These are phyloP conservation scores for Metschnikowia hibisci DNA, from an alignment of 805 yeast species.

Conservation along the genomic window DNA sequence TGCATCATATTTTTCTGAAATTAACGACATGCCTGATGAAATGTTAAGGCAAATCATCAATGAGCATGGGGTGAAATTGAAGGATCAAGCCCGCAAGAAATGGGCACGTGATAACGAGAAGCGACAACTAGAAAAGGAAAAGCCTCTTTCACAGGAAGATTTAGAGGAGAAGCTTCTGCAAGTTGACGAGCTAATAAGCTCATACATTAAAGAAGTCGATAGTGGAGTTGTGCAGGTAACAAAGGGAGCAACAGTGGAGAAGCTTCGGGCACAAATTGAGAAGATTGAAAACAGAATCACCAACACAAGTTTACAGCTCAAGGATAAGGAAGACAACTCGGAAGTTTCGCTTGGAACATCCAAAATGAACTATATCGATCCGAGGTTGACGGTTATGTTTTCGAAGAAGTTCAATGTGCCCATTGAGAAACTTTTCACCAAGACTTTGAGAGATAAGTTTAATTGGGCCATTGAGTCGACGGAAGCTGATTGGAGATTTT, in stretches of 20 bases:
- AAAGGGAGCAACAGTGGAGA: constrained; percentile 54
- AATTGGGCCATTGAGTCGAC: constrained; percentile 94
- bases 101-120: constrained; percentile 77
- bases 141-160: constrained; percentile 50
- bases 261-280: constrained; percentile 65
- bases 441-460: constrained; percentile 87
- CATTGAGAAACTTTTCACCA: constrained; percentile 85
- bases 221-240: constrained; percentile 57
- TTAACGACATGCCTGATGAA: constrained; percentile 63
- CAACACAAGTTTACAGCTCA: constrained; percentile 67
- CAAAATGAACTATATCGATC: constrained; percentile 93
- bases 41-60: constrained; percentile 58
- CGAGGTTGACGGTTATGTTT: constrained; percentile 84
- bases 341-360: constrained; percentile 91
- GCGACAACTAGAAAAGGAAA: constrained; percentile 52
- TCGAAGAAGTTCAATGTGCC: constrained; percentile 85
- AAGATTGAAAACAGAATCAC: constrained; percentile 67
- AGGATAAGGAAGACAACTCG: constrained; percentile 92
- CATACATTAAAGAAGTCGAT: constrained; percentile 54
- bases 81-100: constrained; percentile 60
- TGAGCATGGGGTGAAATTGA: constrained; percentile 59
- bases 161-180: constrained; percentile 56
- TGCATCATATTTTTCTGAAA: constrained; percentile 59
- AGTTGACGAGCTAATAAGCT: constrained; percentile 48
- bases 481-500: constrained; percentile 85